Evolutionary conservation across 1,139 yeast species (phyloP).

Genomic region (Candida pseudoviswanathii): DNA sequence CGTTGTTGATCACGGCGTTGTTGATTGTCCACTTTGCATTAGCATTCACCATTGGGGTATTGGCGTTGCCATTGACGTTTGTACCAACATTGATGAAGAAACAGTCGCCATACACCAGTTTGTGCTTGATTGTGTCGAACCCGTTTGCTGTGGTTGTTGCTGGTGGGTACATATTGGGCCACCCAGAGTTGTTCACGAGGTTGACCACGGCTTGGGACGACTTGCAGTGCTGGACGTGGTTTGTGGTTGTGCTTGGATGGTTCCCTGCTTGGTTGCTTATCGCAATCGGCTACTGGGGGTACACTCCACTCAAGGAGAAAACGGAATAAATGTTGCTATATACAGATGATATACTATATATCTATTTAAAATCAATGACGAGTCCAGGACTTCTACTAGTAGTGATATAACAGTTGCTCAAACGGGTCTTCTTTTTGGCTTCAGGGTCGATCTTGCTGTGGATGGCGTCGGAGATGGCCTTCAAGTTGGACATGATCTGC

Average conservation of each 20-base stretch:
- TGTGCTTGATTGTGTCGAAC: constrained; percentile 49
- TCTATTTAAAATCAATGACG: constrained; percentile 15
- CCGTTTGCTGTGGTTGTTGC: constrained; percentile 52
- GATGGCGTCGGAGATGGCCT: constrained; percentile 68
- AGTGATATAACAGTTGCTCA: constrained; percentile 15
- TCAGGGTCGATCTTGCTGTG: constrained; percentile 27
- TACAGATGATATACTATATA: constrained; percentile 6
- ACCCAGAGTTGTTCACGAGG: constrained; percentile 44
- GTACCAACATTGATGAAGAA: constrained; percentile 45
- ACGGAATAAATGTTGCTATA: constrained; percentile 4
- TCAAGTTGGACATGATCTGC: constrained; percentile 72
- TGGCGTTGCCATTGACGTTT: constrained; percentile 72
- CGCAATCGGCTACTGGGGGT: constrained; percentile 26
- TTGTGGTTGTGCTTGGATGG: constrained; percentile 75
- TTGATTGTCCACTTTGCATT: constrained; percentile 84
- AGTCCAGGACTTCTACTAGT: constrained; percentile 16
- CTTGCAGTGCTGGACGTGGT: constrained; percentile 88
- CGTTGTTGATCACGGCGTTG: constrained; percentile 71
- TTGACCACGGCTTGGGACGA: constrained; percentile 67
- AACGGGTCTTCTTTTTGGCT: constrained; percentile 13
- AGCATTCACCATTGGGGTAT: constrained; percentile 68
- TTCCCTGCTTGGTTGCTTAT: constrained; percentile 75
- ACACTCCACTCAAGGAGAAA: constrained; percentile 13
- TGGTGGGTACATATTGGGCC: constrained; percentile 35
- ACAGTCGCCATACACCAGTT: constrained; percentile 24